phyloP scores from a whole-genome alignment of 1,284 basidiomycete species.

The Athelia sp. region DNA sequence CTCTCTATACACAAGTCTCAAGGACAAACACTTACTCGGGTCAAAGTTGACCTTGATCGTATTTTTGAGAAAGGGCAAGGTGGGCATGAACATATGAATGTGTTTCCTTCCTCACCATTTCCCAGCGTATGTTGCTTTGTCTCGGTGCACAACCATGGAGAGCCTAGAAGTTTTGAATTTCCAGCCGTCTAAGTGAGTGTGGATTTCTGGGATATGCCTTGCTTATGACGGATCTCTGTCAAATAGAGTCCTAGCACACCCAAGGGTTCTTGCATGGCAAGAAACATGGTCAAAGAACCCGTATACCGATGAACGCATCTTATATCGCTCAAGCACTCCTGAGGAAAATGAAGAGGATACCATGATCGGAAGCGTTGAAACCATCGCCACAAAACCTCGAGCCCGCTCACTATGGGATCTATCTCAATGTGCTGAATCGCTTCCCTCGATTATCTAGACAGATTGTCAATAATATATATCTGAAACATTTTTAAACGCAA shows the following conservation, averaged over 20 bases:
- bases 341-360: not conserved
- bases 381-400: not conserved
- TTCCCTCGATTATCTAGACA: not conserved
- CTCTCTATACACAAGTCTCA: constrained; percentile 94
- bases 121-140: constrained; percentile 89
- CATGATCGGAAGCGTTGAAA: not conserved
- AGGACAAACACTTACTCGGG: constrained; percentile 79
- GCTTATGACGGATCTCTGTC: not conserved
- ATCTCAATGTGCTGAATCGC: not conserved
- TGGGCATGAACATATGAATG: constrained; percentile 20
- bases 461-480: too few species aligned
- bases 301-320: not conserved
- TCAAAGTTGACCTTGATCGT: constrained; percentile 76
- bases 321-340: not conserved
- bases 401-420: not conserved
- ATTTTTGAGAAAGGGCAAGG: constrained; percentile 90
- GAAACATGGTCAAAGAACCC: not conserved
- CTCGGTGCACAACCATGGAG: constrained; percentile 88
- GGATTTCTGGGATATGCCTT: not conserved
- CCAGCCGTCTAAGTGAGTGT: constrained; percentile 54
- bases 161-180: constrained; percentile 91
- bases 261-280: constrained; percentile 27
- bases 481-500: too few species aligned
- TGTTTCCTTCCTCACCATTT: constrained; percentile 1
- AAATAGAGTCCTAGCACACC: constrained; percentile 50